Percentiles rank a stretch among this genome's conserved stretches.
These are phyloP conservation scores for Skeletonema marinoi DNA, from an alignment of 108 stramenopile species.

Conservation along the genomic window DNA sequence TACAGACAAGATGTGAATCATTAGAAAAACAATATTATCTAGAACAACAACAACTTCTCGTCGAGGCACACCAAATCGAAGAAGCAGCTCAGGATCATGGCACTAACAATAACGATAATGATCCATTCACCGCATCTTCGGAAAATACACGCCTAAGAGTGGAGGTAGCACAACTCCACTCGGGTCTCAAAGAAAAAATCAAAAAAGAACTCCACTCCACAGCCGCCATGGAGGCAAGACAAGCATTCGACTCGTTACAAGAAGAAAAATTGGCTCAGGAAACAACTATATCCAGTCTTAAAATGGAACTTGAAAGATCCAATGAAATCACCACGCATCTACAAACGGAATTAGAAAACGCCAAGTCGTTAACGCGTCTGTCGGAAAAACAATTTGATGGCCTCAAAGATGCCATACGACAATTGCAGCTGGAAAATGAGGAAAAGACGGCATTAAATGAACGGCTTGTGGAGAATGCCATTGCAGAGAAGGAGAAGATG, in stretches of 20 bases:
- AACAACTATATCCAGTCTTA: slow-evolving; percentile 48
- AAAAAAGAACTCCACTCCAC: slow-evolving; percentile 33
- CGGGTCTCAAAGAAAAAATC: slow-evolving; percentile 59
- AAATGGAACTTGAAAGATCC: slow-evolving; percentile 46
- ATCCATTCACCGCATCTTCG: slow-evolving; percentile 34
- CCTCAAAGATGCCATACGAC: slow-evolving; percentile 77
- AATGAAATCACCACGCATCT: slow-evolving; percentile 68
- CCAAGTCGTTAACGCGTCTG: slow-evolving; percentile 62
- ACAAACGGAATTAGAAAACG: slow-evolving; percentile 59
- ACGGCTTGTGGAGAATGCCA: slow-evolving; percentile 52
- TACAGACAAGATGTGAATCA: slow-evolving; percentile 65
- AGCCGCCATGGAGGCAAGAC: neutral
- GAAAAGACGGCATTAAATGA: slow-evolving; percentile 62
- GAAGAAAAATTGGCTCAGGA: slow-evolving; percentile 58
- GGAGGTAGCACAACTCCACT: slow-evolving; percentile 76
- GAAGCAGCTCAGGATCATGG: neutral
- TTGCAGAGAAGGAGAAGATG: slow-evolving; percentile 71
- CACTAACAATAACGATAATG: slow-evolving; percentile 25
- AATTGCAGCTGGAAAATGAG: slow-evolving; percentile 78
- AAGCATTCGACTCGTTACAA: slow-evolving; percentile 50
- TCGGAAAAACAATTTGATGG: slow-evolving; percentile 85
- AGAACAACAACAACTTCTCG: slow-evolving; percentile 36
- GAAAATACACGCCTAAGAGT: slow-evolving; percentile 63
- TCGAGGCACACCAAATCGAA: slow-evolving; percentile 32
- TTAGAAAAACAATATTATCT: slow-evolving; percentile 65